These are phyloP conservation scores for Chenopodium suecicum DNA, from an alignment of 148 eudicot genomes.

Conservation along the genomic window DNA sequence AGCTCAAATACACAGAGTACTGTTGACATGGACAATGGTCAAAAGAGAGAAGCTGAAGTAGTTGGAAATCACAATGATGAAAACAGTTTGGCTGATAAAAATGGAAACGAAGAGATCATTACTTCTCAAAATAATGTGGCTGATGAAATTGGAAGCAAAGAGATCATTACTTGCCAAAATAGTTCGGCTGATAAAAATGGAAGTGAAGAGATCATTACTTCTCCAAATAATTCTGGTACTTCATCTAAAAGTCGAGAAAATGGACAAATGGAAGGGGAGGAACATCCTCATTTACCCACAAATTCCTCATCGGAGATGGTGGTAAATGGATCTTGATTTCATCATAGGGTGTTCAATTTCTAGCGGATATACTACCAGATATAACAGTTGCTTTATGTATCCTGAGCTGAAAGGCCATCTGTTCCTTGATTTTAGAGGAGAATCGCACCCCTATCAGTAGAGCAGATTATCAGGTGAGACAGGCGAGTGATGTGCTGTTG, in stretches of 20 bases:
- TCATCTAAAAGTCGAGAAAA: conserved; percentile 37
- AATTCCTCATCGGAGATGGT: conserved; percentile 64
- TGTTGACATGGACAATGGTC: conserved; percentile 35
- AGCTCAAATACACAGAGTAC: conserved; percentile 31
- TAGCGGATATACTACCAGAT: background rate
- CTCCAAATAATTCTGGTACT: conserved; percentile 33
- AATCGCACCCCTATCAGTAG: conserved; percentile 6
- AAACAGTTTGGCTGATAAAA: conserved; percentile 27
- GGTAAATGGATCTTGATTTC: conserved; percentile 62
- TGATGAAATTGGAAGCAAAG: no score
- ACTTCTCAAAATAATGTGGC: conserved; percentile 29
- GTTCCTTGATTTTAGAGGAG: conserved; percentile 5
- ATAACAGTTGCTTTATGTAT: background rate
- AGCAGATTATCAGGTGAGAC: background rate
- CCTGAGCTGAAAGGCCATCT: background rate
- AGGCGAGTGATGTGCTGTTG: conserved; percentile 5
- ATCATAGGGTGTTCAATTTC: background rate
- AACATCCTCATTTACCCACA: conserved; percentile 40
- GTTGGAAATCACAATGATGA: conserved; percentile 30
- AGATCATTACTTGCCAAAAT: no score
- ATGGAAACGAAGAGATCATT: conserved; percentile 27
- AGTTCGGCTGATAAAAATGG: conserved; percentile 7
- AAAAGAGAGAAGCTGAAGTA: conserved; percentile 34
- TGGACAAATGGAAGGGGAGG: conserved; percentile 42
- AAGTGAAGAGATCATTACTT: conserved; percentile 29